Percentiles rank a stretch among this genome's conserved stretches.
Conservation (phyloP, 2,329 filamentous ascomycete species). For the Xenoacremonium recifei region DNA sequence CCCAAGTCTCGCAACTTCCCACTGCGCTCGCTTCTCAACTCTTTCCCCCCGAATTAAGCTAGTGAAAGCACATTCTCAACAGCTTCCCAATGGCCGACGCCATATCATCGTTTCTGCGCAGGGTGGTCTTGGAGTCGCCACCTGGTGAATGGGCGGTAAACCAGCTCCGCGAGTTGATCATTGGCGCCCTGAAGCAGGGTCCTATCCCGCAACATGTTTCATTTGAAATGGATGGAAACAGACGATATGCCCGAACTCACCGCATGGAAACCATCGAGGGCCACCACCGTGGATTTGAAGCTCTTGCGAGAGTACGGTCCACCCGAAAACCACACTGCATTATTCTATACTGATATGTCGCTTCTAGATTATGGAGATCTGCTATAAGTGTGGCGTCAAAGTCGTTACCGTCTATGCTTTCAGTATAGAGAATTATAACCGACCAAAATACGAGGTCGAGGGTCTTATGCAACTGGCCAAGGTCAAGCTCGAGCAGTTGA, state of each 20-base stretch:
- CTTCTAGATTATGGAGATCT: slow-evolving; percentile 83
- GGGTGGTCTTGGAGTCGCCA: slow-evolving; percentile 82
- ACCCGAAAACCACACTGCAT: slow-evolving; percentile 37
- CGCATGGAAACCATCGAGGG: slow-evolving; percentile 96
- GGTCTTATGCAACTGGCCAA: slow-evolving; percentile 98
- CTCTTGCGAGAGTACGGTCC: slow-evolving; percentile 72
- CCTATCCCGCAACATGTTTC: slow-evolving; percentile 93
- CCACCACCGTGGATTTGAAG: slow-evolving; percentile 93
- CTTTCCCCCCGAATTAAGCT: too few relatives aligned
- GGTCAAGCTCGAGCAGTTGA: slow-evolving; percentile 86
- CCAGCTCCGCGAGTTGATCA: slow-evolving; percentile 77
- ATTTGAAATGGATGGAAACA: slow-evolving; percentile 99
- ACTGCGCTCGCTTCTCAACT: too few relatives aligned
- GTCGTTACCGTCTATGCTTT: slow-evolving; percentile 98
- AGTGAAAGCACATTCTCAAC: too few relatives aligned
- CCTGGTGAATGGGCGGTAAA: slow-evolving; percentile 87
- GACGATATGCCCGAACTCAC: slow-evolving; percentile 84
- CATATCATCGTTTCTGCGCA: slow-evolving; percentile 48
- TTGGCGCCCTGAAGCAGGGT: slow-evolving; percentile 85
- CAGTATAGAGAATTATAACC: slow-evolving; percentile 98
- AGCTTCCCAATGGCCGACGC: slow-evolving; percentile 56
- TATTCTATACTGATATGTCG: slow-evolving; percentile 6
- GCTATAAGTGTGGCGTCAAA: slow-evolving; percentile 96
- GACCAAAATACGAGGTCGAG: slow-evolving; percentile 94
- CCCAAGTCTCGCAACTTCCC: too few relatives aligned